Evolutionary conservation across 2,329 filamentous ascomycete genomes (phyloP).

Genomic region (Aureobasidium sp.): DNA sequence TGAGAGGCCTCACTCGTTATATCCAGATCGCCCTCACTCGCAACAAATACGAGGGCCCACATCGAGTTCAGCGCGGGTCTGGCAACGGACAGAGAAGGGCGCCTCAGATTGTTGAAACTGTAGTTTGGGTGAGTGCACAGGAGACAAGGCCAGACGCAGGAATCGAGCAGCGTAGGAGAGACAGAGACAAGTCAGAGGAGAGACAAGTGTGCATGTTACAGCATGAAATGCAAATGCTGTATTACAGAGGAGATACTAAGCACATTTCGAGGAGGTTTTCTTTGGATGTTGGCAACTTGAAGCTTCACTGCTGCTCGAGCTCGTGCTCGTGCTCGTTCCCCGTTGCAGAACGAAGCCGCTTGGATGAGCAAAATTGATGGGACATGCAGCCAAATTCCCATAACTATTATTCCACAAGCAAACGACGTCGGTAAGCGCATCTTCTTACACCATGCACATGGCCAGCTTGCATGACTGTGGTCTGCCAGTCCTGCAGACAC

Average conservation of each 20-base stretch:
- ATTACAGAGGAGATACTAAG: not conserved
- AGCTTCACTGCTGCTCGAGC: not conserved
- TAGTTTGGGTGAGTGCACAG: not conserved
- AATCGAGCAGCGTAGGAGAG: not conserved
- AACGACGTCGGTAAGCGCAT: slow-evolving; percentile 7
- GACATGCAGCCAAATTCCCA: slow-evolving; percentile 8
- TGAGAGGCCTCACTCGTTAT: not conserved
- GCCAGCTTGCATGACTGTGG: not conserved
- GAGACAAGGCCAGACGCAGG: not conserved
- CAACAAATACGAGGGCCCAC: not conserved
- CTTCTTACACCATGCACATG: not conserved
- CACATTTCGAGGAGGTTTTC: not conserved
- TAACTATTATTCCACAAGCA: not conserved
- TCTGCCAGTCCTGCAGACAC: not conserved
- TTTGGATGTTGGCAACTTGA: not conserved
- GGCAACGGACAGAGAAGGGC: not conserved
- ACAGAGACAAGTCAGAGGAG: not conserved
- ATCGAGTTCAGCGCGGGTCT: not conserved
- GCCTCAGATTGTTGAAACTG: not conserved
- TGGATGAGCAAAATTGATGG: not conserved
- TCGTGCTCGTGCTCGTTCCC: not conserved
- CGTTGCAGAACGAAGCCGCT: not conserved
- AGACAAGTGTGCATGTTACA: not conserved
- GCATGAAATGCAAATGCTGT: not conserved
- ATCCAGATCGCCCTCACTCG: not conserved